phyloP scores from a whole-genome alignment of 768 basidiomycete genomes.

The Lactifluus subvellereus region DNA sequence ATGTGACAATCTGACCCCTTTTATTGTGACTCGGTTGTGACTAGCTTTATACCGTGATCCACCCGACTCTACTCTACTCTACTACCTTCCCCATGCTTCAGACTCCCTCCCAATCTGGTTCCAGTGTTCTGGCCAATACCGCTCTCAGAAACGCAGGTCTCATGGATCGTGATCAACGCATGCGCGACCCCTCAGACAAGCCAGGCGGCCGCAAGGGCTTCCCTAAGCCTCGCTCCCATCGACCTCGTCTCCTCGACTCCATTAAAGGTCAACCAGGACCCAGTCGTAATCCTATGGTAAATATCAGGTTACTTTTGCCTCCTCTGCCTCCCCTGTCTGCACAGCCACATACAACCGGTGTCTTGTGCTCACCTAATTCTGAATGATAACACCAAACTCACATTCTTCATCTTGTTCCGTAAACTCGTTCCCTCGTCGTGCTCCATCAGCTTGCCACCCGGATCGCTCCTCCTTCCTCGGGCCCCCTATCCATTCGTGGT shows the following conservation, averaged over 20 bases:
- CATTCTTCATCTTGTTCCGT: constrained; percentile 36
- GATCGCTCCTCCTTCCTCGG: constrained; percentile 34
- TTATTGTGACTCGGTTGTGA: constrained; percentile 17
- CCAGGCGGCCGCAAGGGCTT: constrained; percentile 69
- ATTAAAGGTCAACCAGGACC: constrained; percentile 47
- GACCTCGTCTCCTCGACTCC: constrained; percentile 53
- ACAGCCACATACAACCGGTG: constrained; percentile 22
- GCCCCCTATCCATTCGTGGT: constrained; percentile 60
- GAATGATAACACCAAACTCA: constrained; percentile 36
- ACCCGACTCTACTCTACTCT: constrained; percentile 1
- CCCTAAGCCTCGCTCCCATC: constrained; percentile 56
- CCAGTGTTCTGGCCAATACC: constrained; percentile 51
- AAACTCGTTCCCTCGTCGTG: constrained; percentile 32
- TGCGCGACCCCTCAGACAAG: constrained; percentile 65
- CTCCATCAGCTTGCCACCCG: constrained; percentile 39
- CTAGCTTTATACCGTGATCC: neutral
- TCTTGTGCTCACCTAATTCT: constrained; percentile 26
- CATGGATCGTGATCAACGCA: constrained; percentile 68
- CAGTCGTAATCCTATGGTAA: constrained; percentile 58
- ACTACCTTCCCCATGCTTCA: constrained; percentile 44
- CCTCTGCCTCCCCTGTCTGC: constrained; percentile 20
- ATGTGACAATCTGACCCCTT: neutral
- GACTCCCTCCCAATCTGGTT: constrained; percentile 52
- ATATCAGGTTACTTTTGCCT: constrained; percentile 41
- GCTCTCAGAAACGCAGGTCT: constrained; percentile 68